Base-by-base conservation (phyloP, 345 rosid species). In the Linum tenue region DNA sequence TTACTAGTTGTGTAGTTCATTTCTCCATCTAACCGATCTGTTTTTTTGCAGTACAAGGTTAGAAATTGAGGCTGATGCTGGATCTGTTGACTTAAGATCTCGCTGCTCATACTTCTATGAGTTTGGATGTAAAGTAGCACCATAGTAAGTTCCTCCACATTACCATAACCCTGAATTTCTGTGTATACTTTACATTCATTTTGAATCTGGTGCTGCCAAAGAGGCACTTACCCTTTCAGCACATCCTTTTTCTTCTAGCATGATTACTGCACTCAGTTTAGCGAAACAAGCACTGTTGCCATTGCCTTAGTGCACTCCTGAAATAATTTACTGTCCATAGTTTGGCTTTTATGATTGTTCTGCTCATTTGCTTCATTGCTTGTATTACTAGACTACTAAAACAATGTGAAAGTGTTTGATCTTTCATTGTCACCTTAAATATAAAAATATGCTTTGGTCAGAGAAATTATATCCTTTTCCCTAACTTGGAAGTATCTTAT, bases 31-130 rank as follows among this genome's bases (percentile, higher is more conserved):
- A 11, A 48, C 42, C 8, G 57, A n/a, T 44, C 31, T n/a, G 31
- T 48, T 10, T 16, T 36, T 48, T 48, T 4, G 57, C 81, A 92
- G 94, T 78, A 85, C 91, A 63, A 82, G 88, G 79, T 68, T 79
- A 92, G 98, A 89, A 79, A 80, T 91, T 61, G 96, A 89, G 69
- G 95, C 92, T 9, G 96, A 91, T 73, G 92, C 96, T 55, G 86
- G 88, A 5, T 80, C 81, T 75, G 98, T 85, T 69, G 96, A 92
- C 83, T 83, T 92, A 64, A 81, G 77, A 79, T 86, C 90, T 43
- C 83, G 88, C 2, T 85, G 89, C 68, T 83, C 72, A 5, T 85
- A 84, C 68, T 92, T 92, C 66, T 88, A 88, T 56, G 94, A 90
- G 72, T 80, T 90, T 70, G 98, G 92, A 56, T 84, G 91, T 88